These are phyloP conservation scores for Ostreobium quekettii DNA, from an alignment of 139 green algal genomes.

Conservation along the genomic window DNA sequence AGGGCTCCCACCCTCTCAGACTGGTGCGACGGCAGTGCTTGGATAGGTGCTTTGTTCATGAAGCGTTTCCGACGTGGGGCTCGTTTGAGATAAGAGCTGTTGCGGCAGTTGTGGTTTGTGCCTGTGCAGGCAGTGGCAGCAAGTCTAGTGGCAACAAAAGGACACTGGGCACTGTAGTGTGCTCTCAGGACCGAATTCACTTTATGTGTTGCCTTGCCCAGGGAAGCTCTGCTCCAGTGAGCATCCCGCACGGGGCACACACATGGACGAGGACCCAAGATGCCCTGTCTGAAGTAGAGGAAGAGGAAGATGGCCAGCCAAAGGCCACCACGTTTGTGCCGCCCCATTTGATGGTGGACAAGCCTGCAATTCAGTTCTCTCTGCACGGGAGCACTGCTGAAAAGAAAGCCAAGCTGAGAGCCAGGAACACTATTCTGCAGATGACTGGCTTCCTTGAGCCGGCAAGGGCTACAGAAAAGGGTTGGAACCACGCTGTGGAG, in stretches of 20 bases:
- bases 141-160: no score
- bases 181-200: no score
- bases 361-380: constrained; percentile 16
- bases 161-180: no score
- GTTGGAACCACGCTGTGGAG: no score
- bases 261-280: background rate
- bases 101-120: no score
- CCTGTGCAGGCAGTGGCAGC: no score
- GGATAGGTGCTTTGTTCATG: no score
- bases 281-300: background rate
- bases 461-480: background rate
- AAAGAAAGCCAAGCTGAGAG: constrained; percentile 8
- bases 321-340: constrained; percentile 5
- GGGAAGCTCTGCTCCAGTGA: background rate
- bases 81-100: no score
- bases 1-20: no score
- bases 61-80: no score
- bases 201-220: no score
- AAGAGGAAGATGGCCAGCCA: background rate
- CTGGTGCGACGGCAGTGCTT: no score
- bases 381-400: constrained; percentile 3
- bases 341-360: constrained; percentile 14
- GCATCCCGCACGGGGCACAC: background rate
- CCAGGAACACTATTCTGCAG: constrained; percentile 5
- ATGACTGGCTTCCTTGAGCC: background rate